Percentiles rank a stretch among this genome's conserved stretches.
Conservation (phyloP, 805 yeast species). For the Jamesozyma piceae region DNA sequence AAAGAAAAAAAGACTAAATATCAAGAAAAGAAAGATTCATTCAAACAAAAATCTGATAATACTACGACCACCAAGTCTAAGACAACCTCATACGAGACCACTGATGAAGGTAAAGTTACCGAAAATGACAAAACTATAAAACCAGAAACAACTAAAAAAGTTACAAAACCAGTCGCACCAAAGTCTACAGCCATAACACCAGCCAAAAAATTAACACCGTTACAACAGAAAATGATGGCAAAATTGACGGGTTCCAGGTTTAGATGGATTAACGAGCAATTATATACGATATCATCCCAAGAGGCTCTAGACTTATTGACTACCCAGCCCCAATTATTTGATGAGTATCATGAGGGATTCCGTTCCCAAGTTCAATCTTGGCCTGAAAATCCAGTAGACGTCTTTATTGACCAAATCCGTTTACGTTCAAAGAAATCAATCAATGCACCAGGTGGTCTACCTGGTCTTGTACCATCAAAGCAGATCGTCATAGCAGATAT, state of each 20-base stretch:
- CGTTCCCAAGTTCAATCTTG: conserved; percentile 89
- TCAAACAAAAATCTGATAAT: conserved; percentile 7
- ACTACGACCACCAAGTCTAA: neutral
- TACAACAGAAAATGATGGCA: conserved; percentile 92
- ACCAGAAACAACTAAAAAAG: conserved; percentile 9
- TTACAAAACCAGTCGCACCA: conserved; percentile 4
- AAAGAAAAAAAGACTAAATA: conserved; percentile 24
- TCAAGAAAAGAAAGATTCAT: conserved; percentile 15
- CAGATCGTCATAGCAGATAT: conserved; percentile 85
- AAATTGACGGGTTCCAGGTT: conserved; percentile 91
- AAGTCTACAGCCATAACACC: conserved; percentile 5
- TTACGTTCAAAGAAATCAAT: conserved; percentile 53
- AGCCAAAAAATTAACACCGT: conserved; percentile 52
- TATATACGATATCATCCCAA: conserved; percentile 78
- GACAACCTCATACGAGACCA: neutral
- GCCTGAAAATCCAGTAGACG: conserved; percentile 98
- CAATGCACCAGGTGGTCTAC: conserved; percentile 93
- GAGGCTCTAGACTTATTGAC: conserved; percentile 64
- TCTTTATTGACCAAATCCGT: conserved; percentile 65
- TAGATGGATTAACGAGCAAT: conserved; percentile 95
- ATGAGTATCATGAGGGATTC: conserved; percentile 93
- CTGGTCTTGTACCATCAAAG: conserved; percentile 45
- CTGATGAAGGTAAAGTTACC: conserved; percentile 11
- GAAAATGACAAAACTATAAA: conserved; percentile 6
- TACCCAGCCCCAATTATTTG: conserved; percentile 80